phyloP scores from a whole-genome alignment of 164 flowering plant genomes.

The Echeveria elegans region DNA sequence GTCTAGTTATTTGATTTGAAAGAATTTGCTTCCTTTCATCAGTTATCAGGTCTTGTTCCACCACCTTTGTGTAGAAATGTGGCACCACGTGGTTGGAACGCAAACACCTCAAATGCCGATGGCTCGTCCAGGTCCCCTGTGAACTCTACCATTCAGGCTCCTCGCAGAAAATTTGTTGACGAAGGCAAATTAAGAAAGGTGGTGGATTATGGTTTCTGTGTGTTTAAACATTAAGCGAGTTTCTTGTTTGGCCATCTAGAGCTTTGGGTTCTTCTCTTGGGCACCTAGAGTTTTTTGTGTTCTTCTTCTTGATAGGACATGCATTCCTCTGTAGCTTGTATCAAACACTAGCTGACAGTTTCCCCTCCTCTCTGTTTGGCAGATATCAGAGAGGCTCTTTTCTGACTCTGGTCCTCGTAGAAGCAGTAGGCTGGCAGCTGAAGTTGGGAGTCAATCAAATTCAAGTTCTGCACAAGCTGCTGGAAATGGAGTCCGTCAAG shows the following conservation, averaged over 20 bases:
- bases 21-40: constrained; percentile 5
- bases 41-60: constrained; percentile 80
- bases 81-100: constrained; percentile 44
- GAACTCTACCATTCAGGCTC: constrained; percentile 71
- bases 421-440: constrained; percentile 80
- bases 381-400: constrained; percentile 92
- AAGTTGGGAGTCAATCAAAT: constrained; percentile 35
- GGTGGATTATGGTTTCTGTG: neutral
- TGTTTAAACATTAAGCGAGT: neutral
- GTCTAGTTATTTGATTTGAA: neutral
- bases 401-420: constrained; percentile 90
- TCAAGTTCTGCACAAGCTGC: constrained; percentile 31
- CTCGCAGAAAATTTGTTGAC: constrained; percentile 86
- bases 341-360: neutral
- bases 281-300: neutral
- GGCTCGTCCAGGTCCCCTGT: constrained; percentile 62
- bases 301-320: neutral
- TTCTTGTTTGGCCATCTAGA: neutral
- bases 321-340: neutral
- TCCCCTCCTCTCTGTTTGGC: constrained; percentile 3
- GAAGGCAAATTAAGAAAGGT: constrained; percentile 99
- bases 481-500: constrained; percentile 67
- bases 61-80: constrained; percentile 72
- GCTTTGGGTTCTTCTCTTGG: neutral
- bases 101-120: constrained; percentile 32